Conservation (phyloP, 2,329 filamentous ascomycete genomes). For the Diplodia mutila region DNA sequence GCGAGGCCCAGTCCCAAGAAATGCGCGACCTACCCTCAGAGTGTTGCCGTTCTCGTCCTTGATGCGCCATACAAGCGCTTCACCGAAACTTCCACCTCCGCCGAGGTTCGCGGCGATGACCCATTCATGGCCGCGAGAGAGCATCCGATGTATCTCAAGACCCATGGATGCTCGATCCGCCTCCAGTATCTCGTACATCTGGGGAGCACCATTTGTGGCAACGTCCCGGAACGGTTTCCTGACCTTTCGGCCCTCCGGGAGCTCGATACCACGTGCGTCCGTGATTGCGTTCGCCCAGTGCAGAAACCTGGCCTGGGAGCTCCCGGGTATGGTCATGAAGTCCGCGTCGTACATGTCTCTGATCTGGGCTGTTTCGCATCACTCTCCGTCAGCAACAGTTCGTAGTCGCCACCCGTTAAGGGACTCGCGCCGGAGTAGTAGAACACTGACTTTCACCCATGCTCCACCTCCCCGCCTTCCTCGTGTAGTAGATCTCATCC, state of each 20-base stretch:
- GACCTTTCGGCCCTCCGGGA: no score
- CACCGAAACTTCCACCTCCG: background rate
- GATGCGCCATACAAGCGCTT: background rate
- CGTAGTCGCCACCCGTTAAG: no score
- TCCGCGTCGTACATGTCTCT: background rate
- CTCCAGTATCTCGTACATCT: no score
- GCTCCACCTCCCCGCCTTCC: background rate
- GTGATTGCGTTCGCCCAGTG: background rate
- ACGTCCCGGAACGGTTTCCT: no score
- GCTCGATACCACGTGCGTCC: background rate
- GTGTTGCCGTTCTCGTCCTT: background rate
- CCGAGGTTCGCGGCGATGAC: background rate
- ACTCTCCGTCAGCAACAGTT: background rate
- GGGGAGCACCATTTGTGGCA: no score
- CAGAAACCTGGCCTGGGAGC: background rate
- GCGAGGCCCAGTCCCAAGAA: no score
- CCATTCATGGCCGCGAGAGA: background rate
- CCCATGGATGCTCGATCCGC: background rate
- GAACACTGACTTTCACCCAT: background rate
- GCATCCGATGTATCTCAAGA: background rate
- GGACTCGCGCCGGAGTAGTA: no score
- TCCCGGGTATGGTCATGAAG: background rate
- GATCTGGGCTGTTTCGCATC: background rate
- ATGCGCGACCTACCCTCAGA: background rate
- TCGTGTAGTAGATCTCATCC: constrained; percentile 21